A percentile compares a stretch with the other conserved stretches of the same genome.
Conservation (phyloP, 257 asterid species). For the Euphrasia confusa region DNA sequence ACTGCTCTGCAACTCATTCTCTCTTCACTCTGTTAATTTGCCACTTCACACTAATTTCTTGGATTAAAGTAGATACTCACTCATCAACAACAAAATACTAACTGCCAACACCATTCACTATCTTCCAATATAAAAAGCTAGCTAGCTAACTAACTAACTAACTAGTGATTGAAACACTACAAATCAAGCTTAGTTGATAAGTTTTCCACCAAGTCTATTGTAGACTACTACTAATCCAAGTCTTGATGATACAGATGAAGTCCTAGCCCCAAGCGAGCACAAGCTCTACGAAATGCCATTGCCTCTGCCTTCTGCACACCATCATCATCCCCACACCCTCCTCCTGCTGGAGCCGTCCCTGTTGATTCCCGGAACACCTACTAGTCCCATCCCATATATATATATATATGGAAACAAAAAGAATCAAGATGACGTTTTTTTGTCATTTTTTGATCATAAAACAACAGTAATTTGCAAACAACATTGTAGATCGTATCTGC, state of each 20-base stretch:
- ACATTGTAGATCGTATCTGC: too few species aligned
- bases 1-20: not conserved
- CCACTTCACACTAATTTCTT: too few species aligned
- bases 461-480: too few species aligned
- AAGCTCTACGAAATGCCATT: constrained; percentile 95
- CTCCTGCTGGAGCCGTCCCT: constrained; percentile 65
- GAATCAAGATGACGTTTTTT: not conserved
- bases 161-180: not conserved
- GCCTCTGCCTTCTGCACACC: constrained; percentile 88
- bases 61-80: too few species aligned
- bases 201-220: not conserved
- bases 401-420: constrained; percentile 7
- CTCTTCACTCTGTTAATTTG: too few species aligned
- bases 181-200: not conserved
- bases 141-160: not conserved
- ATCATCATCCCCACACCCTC: constrained; percentile 62
- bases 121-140: too few species aligned
- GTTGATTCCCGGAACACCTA: constrained; percentile 81
- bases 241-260: constrained; percentile 92
- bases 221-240: constrained; percentile 30
- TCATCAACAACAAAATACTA: too few species aligned
- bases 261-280: constrained; percentile 89
- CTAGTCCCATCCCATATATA: not conserved
- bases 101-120: too few species aligned
- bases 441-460: too few species aligned